A percentile compares a stretch with the other conserved stretches of the same genome.
These are phyloP conservation scores for Eimeria falciformis DNA, from an alignment of 169 alveolate species.

Conservation along the genomic window DNA sequence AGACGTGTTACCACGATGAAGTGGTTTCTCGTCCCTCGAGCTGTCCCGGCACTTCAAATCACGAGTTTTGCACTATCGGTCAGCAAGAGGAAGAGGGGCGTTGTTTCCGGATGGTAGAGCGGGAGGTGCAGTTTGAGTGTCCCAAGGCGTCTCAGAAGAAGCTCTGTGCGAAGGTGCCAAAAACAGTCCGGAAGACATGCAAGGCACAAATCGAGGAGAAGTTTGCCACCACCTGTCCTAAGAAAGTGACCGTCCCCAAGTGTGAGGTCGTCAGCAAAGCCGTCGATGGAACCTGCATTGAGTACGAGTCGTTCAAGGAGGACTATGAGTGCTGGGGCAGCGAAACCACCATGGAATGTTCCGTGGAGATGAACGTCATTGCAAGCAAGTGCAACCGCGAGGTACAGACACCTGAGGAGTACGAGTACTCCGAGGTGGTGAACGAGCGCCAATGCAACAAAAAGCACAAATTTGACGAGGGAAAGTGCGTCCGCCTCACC, in stretches of 20 bases:
- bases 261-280: slow-evolving; percentile 66
- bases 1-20: slow-evolving; percentile 75
- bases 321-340: slow-evolving; percentile 76
- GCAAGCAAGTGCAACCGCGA: slow-evolving; percentile 71
- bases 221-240: slow-evolving; percentile 63
- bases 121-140: slow-evolving; percentile 73
- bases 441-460: slow-evolving; percentile 70
- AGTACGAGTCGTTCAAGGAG: slow-evolving; percentile 36
- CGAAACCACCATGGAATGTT: slow-evolving; percentile 72
- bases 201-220: slow-evolving; percentile 48
- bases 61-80: slow-evolving; percentile 67
- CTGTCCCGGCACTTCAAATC: slow-evolving; percentile 39
- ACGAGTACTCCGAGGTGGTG: slow-evolving; percentile 67
- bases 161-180: slow-evolving; percentile 75
- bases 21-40: slow-evolving; percentile 67
- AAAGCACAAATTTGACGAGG: slow-evolving; percentile 48
- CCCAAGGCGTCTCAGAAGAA: slow-evolving; percentile 71
- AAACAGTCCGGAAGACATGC: slow-evolving; percentile 66
- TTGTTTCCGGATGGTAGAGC: slow-evolving; percentile 64
- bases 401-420: slow-evolving; percentile 69
- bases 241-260: slow-evolving; percentile 42
- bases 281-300: slow-evolving; percentile 65
- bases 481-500: slow-evolving; percentile 66
- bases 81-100: slow-evolving; percentile 39
- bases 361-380: slow-evolving; percentile 61